phyloP scores from a whole-genome alignment of 257 asterid genomes.

The Coffea eugenioides region DNA sequence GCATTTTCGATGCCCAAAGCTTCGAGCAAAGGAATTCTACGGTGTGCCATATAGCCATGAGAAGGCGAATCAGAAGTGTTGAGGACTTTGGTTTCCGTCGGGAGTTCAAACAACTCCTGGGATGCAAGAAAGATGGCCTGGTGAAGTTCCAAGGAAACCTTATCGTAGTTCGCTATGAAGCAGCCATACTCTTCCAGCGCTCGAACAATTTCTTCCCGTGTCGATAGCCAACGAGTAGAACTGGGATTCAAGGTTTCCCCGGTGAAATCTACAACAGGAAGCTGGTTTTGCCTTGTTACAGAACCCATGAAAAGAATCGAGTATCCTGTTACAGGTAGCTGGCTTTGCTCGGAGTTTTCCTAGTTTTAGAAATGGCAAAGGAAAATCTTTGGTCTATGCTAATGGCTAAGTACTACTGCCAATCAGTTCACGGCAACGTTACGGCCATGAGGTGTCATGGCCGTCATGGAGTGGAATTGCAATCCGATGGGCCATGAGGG shows the following conservation, averaged over 20 bases:
- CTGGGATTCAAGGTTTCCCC: slow-evolving; percentile 40
- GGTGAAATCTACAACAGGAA: slow-evolving; percentile 50
- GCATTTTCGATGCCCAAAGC: slow-evolving; percentile 67
- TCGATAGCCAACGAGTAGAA: slow-evolving; percentile 40
- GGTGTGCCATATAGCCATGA: slow-evolving; percentile 70
- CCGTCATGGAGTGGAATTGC: no score
- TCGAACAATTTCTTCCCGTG: slow-evolving; percentile 41
- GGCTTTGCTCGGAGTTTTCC: no score
- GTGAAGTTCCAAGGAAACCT: slow-evolving; percentile 47
- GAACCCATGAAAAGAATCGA: slow-evolving; percentile 44
- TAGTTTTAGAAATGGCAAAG: no score
- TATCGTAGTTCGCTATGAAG: slow-evolving; percentile 52
- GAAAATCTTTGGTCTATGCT: no score
- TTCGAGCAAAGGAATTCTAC: slow-evolving; percentile 63
- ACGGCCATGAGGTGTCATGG: no score
- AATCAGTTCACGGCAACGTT: no score
- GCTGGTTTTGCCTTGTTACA: slow-evolving; percentile 20
- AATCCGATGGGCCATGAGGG: no score
- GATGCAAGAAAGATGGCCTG: slow-evolving; percentile 51
- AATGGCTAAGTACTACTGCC: no score
- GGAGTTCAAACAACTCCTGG: slow-evolving; percentile 52
- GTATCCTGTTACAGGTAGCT: no score
- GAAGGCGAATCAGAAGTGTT: slow-evolving; percentile 55
- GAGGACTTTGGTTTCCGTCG: slow-evolving; percentile 43
- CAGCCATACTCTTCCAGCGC: slow-evolving; percentile 73